These are phyloP conservation scores for Bonnemaisonia californica DNA, from an alignment of 31 red algal genomes.

Conservation along the genomic window DNA sequence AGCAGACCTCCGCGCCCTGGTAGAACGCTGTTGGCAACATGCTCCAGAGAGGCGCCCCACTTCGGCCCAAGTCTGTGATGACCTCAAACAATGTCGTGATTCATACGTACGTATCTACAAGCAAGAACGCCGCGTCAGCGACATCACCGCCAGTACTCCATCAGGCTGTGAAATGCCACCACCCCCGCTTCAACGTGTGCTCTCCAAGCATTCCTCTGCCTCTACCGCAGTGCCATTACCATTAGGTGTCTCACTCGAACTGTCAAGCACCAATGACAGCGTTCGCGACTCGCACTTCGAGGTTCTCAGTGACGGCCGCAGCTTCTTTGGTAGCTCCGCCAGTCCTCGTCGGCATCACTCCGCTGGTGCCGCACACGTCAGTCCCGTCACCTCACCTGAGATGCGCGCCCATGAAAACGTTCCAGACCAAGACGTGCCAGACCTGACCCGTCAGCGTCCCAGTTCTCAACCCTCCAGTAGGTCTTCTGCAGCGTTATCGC, in stretches of 20 bases:
- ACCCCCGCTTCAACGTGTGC: neutral
- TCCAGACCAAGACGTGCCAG: neutral
- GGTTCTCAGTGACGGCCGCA: neutral
- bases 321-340: neutral
- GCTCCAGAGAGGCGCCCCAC: slow-evolving; percentile 38
- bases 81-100: neutral
- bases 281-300: neutral
- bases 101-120: neutral
- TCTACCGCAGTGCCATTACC: slow-evolving; percentile 53
- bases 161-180: neutral
- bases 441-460: neutral
- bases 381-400: slow-evolving; percentile 51
- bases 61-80: neutral
- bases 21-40: slow-evolving; percentile 62
- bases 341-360: neutral
- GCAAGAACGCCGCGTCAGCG: neutral
- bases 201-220: slow-evolving; percentile 41
- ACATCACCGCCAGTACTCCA: neutral
- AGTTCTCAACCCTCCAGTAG: too few species aligned
- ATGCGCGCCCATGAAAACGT: neutral
- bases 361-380: slow-evolving; percentile 10
- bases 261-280: slow-evolving; percentile 19
- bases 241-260: slow-evolving; percentile 34
- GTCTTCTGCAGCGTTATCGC: neutral
- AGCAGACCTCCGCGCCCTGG: slow-evolving; percentile 29